phyloP scores from a whole-genome alignment of 805 yeast genomes.

The Candida glaebosa region DNA sequence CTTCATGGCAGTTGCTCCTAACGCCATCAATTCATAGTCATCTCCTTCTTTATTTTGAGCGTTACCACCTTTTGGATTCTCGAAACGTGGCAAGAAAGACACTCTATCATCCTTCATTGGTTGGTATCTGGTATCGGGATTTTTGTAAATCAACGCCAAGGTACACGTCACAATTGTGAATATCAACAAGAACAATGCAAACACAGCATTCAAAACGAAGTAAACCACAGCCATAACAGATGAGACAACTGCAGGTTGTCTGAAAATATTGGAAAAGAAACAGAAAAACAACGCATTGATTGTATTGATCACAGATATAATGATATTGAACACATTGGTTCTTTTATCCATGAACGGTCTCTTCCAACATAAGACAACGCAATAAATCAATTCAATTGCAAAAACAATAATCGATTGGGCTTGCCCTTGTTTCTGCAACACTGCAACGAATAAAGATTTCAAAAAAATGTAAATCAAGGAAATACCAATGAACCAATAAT shows the following conservation, averaged over 20 bases:
- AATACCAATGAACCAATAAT: conserved; percentile 77
- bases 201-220: conserved; percentile 84
- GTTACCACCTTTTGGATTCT: conserved; percentile 20
- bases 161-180: conserved; percentile 87
- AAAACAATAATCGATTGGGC: conserved; percentile 77
- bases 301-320: conserved; percentile 74
- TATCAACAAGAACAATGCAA: conserved; percentile 75
- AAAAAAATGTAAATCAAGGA: conserved; percentile 62
- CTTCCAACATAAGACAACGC: conserved; percentile 59
- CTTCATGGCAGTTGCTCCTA: conserved; percentile 67
- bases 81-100: conserved; percentile 80
- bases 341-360: conserved; percentile 94
- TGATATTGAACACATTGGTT: conserved; percentile 90
- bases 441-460: conserved; percentile 82
- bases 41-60: conserved; percentile 16
- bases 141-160: conserved; percentile 78
- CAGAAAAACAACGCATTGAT: conserved; percentile 82
- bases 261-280: conserved; percentile 82
- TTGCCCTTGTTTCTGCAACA: conserved; percentile 76
- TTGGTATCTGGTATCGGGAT: conserved; percentile 93
- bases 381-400: conserved; percentile 69
- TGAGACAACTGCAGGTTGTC: conserved; percentile 82
- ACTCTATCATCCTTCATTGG: conserved; percentile 97
- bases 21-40: conserved; percentile 67
- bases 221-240: conserved; percentile 89